phyloP scores from a whole-genome alignment of 148 eudicot species.

The Gaultheria prostrata region DNA sequence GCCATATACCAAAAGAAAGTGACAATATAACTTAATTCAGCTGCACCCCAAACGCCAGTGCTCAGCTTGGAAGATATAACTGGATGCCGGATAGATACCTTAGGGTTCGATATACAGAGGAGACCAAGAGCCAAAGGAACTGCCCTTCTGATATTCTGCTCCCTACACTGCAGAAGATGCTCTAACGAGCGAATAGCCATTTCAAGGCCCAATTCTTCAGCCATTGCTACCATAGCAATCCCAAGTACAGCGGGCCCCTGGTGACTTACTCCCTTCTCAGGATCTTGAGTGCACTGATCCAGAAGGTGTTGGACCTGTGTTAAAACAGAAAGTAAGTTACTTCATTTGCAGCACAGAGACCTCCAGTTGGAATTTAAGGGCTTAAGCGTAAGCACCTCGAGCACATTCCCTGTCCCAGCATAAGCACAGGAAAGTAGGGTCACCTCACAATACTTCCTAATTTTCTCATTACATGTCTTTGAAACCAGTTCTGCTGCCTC shows the following conservation, averaged over 20 bases:
- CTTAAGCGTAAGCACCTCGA: conserved; percentile 49
- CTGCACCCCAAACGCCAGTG: background rate
- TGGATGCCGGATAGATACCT: conserved; percentile 32
- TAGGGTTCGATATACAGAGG: conserved; percentile 86
- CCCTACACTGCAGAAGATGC: conserved; percentile 94
- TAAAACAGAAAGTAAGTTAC: background rate
- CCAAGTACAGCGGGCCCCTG: conserved; percentile 98
- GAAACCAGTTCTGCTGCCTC: conserved; percentile 95
- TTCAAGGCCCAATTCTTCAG: conserved; percentile 85
- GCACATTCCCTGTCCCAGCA: conserved; percentile 97
- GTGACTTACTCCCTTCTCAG: conserved; percentile 80
- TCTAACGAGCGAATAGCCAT: conserved; percentile 94
- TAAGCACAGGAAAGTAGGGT: conserved; percentile 94
- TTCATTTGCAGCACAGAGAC: conserved; percentile 2
- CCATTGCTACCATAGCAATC: conserved; percentile 97
- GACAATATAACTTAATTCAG: background rate
- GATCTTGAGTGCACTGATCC: conserved; percentile 88
- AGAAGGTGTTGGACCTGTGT: conserved; percentile 84
- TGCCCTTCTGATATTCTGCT: conserved; percentile 85
- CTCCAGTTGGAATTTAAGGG: conserved; percentile 8
- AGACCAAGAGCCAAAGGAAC: conserved; percentile 95
- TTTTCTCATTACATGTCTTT: conserved; percentile 83
- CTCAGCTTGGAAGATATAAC: conserved; percentile 4
- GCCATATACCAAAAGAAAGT: background rate
- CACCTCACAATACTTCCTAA: conserved; percentile 88